phyloP scores from a whole-genome alignment of 106 monocot genomes.

The Cymbidium sinense region DNA sequence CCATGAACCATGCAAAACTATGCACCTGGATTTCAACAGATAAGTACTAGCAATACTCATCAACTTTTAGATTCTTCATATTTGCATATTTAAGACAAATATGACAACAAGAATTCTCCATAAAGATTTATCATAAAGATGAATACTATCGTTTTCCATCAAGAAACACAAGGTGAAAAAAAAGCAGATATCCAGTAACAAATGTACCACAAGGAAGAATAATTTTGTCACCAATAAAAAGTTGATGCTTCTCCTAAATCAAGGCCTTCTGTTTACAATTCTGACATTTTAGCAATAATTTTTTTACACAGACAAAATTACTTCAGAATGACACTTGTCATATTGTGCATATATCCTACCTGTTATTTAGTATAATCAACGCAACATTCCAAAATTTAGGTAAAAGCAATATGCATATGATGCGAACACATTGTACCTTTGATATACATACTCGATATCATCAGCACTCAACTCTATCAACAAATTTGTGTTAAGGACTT shows the following conservation, averaged over 20 bases:
- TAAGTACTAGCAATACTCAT: background rate
- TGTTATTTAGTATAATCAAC: background rate
- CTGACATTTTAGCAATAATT: background rate
- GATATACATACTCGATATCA: slow-evolving; percentile 92
- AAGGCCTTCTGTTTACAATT: background rate
- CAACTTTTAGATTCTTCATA: background rate
- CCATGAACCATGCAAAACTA: background rate
- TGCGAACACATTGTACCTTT: slow-evolving; percentile 43
- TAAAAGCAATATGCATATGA: background rate
- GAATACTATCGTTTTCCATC: background rate
- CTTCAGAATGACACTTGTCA: too few species aligned
- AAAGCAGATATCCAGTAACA: background rate
- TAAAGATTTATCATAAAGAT: too few species aligned
- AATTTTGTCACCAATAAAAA: background rate
- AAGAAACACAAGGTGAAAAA: background rate
- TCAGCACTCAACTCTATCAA: slow-evolving; percentile 89
- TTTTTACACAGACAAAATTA: background rate
- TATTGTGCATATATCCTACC: background rate
- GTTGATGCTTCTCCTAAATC: background rate
- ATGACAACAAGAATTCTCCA: too few species aligned
- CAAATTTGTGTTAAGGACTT: slow-evolving; percentile 83
- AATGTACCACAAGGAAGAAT: background rate
- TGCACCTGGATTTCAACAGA: background rate
- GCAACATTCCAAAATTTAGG: background rate
- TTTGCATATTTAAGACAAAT: background rate